A percentile compares a stretch with the other conserved stretches of the same genome.
Conservation (phyloP, 768 basidiomycete genomes). For the Bullera alba region DNA sequence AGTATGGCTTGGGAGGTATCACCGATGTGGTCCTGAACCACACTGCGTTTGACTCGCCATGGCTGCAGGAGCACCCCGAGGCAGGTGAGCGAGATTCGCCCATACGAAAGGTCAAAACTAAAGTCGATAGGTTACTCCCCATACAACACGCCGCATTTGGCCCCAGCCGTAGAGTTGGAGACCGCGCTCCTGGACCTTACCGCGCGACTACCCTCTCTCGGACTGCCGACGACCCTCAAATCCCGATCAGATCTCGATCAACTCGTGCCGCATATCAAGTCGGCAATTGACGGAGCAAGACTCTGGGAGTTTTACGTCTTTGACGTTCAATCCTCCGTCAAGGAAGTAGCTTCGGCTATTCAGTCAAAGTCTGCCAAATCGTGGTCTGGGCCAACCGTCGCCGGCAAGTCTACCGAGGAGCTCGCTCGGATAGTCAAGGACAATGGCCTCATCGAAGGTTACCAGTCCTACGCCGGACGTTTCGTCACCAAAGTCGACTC, state of each 20-base stretch:
- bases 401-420: constrained; percentile 57
- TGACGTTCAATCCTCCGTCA: constrained; percentile 59
- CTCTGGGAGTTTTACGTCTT: constrained; percentile 95
- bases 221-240: constrained; percentile 64
- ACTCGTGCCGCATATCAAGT: constrained; percentile 60
- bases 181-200: constrained; percentile 78
- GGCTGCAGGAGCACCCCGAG: constrained; percentile 91
- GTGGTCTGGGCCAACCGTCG: constrained; percentile 61
- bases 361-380: constrained; percentile 47
- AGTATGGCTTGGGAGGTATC: constrained; percentile 79
- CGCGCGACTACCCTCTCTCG: constrained; percentile 55
- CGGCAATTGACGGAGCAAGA: constrained; percentile 58
- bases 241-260: constrained; percentile 62
- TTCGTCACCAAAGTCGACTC: constrained; percentile 63
- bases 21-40: constrained; percentile 98
- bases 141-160: constrained; percentile 80
- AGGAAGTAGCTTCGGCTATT: constrained; percentile 56
- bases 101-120: background rate
- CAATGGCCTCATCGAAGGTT: constrained; percentile 55
- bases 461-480: constrained; percentile 55
- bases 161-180: constrained; percentile 88
- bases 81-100: constrained; percentile 78
- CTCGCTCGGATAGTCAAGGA: constrained; percentile 60
- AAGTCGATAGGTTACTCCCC: constrained; percentile 69
- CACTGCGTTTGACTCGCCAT: constrained; percentile 86